A percentile compares a stretch with the other conserved stretches of the same genome.
Evolutionary conservation across 192 early-diverging fungal species (phyloP).

Genomic region (Borealophlyctis nickersoniae): DNA sequence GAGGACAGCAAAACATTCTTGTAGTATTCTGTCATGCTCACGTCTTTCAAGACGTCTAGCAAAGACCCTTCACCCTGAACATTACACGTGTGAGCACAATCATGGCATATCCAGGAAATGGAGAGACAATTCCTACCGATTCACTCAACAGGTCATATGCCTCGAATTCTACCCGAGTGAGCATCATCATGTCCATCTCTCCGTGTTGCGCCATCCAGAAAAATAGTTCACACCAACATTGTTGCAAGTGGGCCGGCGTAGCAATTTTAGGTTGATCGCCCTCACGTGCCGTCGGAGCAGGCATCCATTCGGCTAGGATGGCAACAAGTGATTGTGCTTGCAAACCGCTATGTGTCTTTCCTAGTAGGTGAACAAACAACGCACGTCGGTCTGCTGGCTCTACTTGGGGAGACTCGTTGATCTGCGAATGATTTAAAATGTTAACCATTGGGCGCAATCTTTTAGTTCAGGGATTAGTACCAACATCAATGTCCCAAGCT

Average conservation of each 20-base stretch:
- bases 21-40: conserved; percentile 8
- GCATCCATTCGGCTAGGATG: conserved; percentile 20
- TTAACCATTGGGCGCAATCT: no score
- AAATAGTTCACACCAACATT: conserved; percentile 13
- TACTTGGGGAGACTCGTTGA: no score
- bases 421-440: no score
- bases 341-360: neutral
- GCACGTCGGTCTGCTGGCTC: neutral
- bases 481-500: conserved; percentile 30
- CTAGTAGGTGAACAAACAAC: conserved; percentile 9
- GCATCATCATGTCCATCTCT: conserved; percentile 5
- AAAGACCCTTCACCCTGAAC: conserved; percentile 14
- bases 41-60: conserved; percentile 7
- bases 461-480: no score
- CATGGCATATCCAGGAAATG: neutral
- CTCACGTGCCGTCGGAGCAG: neutral
- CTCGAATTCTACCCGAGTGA: conserved; percentile 14
- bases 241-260: conserved; percentile 10
- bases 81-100: neutral
- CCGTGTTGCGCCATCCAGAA: conserved; percentile 24
- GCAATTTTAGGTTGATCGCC: neutral
- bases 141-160: conserved; percentile 11
- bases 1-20: conserved; percentile 16
- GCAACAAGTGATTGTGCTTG: conserved; percentile 22
- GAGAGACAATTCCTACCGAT: conserved; percentile 5